Conservation (phyloP, 2,329 filamentous ascomycete species). For the Neofusicoccum cordaticola region DNA sequence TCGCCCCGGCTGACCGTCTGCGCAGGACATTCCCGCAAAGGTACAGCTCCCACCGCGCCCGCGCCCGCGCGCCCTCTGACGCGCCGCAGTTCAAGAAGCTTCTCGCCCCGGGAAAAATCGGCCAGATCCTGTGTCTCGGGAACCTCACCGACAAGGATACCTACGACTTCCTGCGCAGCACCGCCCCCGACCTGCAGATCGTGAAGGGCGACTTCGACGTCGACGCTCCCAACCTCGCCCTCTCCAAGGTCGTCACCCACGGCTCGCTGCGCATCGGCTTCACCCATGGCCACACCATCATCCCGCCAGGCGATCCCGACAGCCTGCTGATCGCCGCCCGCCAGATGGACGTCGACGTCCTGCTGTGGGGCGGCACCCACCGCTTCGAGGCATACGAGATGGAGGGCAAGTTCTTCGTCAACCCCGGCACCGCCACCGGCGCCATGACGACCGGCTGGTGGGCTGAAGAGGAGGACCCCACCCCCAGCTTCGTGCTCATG, state of each 20-base stretch:
- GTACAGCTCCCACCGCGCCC: constrained; percentile 25
- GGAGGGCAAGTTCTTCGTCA: constrained; percentile 70
- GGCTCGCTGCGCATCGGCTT: constrained; percentile 67
- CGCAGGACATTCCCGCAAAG: constrained; percentile 43
- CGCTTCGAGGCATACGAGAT: constrained; percentile 70
- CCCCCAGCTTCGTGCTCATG: constrained; percentile 95
- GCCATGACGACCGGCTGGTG: constrained; percentile 62
- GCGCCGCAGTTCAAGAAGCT: constrained; percentile 50
- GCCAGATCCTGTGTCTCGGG: constrained; percentile 57
- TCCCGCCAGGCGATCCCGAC: constrained; percentile 66
- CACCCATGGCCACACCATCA: constrained; percentile 69
- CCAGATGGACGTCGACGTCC: constrained; percentile 69
- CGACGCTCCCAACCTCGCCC: constrained; percentile 61
- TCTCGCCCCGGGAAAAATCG: constrained; percentile 58
- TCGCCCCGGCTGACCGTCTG: constrained; percentile 27
- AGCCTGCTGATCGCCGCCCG: constrained; percentile 64
- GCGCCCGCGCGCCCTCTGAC: constrained; percentile 17
- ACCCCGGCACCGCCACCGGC: constrained; percentile 66
- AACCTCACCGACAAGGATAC: constrained; percentile 58
- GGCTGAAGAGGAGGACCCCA: constrained; percentile 62
- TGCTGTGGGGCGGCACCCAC: constrained; percentile 68
- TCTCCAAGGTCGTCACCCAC: constrained; percentile 69
- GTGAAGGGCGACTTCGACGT: constrained; percentile 70
- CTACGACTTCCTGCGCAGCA: constrained; percentile 55
- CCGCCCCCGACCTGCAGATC: constrained; percentile 63